Base-by-base conservation (phyloP, 164 flowering plant genomes). In the Vitis rotundifolia region DNA sequence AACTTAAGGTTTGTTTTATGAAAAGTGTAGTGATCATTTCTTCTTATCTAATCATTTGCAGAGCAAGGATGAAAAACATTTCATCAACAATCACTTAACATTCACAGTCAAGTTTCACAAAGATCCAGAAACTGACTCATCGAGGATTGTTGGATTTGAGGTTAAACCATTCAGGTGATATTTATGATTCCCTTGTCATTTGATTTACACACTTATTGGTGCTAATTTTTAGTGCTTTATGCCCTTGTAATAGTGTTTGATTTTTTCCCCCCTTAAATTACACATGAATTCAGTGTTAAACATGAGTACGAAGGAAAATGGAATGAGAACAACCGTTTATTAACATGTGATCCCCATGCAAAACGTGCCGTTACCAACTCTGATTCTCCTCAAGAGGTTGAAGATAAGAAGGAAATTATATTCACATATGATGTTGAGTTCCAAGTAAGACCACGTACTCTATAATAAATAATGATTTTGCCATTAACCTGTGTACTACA, bases 61-160 rank as follows among this genome's bases (percentile, higher is more conserved):
- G 99, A 87, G 73, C 85, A 90, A 89, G 76, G 97, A 91, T 10
- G 89, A 90, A 71, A 93, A 85, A 66, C 82, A 89, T 82, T 95
- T 91, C 56, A 85, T 95, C 75, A 78, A 95, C 78, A 95, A 95
- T 66, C 99, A 95, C 76, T 82, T 95, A 50, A 63, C 85, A 56
- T 95, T 95, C 72, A 84, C 81, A 47, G 99, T 95, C 69, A 90
- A 85, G 82, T 90, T 59, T 80, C 99, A 95, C 80, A 89, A 78
- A 66, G 99, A 93, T 79, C 15, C n/a, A 58, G 76, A 61, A 72
- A 78, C 89, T 0, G 94, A 87, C 16, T 63, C 89, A n/a, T 80
- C 98, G 54, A 87, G 99, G 76, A 93, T 95, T 63, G 98, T 95
- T 2, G 99, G 99, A 16, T 95, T 95, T 81, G 99, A 95, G 77